A percentile compares a stretch with the other conserved stretches of the same genome.
phyloP scores from a whole-genome alignment of 768 basidiomycete genomes.

The Tulasnella sp. region DNA sequence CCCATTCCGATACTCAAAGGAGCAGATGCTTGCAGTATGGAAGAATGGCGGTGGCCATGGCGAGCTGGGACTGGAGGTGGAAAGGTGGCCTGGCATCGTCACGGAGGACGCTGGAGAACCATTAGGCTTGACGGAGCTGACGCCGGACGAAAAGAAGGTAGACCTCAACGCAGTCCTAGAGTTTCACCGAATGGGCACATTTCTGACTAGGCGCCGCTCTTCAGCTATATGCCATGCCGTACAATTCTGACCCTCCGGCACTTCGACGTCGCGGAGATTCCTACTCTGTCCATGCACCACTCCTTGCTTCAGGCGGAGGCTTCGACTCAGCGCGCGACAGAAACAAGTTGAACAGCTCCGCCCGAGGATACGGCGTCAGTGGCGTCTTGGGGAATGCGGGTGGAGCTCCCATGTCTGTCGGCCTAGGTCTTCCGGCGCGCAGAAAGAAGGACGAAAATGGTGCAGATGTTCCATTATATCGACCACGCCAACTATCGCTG shows the following conservation, averaged over 20 bases:
- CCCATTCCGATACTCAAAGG: conserved; percentile 81
- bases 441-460: conserved; percentile 11
- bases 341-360: conserved; percentile 8
- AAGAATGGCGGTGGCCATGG: conserved; percentile 64
- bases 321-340: conserved; percentile 8
- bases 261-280: conserved; percentile 11
- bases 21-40: conserved; percentile 74
- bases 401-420: neutral
- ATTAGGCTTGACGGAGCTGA: conserved; percentile 63
- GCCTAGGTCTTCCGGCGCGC: conserved; percentile 5
- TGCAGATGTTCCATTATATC: conserved; percentile 9
- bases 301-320: neutral
- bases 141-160: conserved; percentile 82
- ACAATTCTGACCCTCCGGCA: conserved; percentile 13
- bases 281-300: conserved; percentile 10
- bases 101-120: conserved; percentile 66
- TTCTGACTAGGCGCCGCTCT: neutral
- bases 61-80: conserved; percentile 72
- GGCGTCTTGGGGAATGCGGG: neutral
- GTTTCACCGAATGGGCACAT: conserved; percentile 10
- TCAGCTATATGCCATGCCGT: conserved; percentile 14
- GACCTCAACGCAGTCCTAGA: conserved; percentile 15
- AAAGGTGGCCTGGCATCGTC: conserved; percentile 82
- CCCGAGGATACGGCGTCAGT: neutral
- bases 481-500: conserved; percentile 15